phyloP scores from a whole-genome alignment of 805 yeast species.

The Starmerella scarabaei region DNA sequence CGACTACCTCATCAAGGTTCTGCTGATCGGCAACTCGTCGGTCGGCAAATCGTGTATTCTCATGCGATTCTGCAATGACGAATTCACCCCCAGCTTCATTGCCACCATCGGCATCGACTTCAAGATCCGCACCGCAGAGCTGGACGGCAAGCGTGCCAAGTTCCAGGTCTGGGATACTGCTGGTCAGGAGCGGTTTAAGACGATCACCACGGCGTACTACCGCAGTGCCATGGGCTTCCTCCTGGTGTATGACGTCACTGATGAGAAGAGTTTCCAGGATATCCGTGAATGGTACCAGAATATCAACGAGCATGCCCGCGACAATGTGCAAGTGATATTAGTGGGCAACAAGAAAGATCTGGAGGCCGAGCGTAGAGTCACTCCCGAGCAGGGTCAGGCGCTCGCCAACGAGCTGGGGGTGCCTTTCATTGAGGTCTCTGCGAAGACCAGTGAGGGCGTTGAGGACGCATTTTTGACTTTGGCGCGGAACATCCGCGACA shows the following conservation, averaged over 20 bases:
- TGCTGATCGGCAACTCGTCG: conserved; percentile 84
- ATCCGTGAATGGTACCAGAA: conserved; percentile 92
- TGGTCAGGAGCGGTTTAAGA: conserved; percentile 95
- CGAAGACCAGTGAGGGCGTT: conserved; percentile 85
- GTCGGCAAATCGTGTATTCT: conserved; percentile 57
- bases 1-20: conserved; percentile 59
- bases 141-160: conserved; percentile 85
- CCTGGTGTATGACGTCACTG: conserved; percentile 93
- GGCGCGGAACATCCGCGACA: conserved; percentile 76
- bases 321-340: conserved; percentile 83
- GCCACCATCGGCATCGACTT: conserved; percentile 97
- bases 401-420: conserved; percentile 76
- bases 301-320: conserved; percentile 91
- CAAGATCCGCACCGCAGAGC: conserved; percentile 89
- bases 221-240: conserved; percentile 98
- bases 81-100: conserved; percentile 90
- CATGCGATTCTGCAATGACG: conserved; percentile 88
- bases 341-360: conserved; percentile 96
- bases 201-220: conserved; percentile 94
- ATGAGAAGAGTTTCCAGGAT: conserved; percentile 86
- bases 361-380: conserved; percentile 70
- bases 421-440: conserved; percentile 92
- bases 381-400: conserved; percentile 79
- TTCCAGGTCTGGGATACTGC: conserved; percentile 99
- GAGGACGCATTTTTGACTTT: conserved; percentile 82